Conservation (phyloP, 2,329 filamentous ascomycete genomes). For the Magnaporthiopsis poae region DNA sequence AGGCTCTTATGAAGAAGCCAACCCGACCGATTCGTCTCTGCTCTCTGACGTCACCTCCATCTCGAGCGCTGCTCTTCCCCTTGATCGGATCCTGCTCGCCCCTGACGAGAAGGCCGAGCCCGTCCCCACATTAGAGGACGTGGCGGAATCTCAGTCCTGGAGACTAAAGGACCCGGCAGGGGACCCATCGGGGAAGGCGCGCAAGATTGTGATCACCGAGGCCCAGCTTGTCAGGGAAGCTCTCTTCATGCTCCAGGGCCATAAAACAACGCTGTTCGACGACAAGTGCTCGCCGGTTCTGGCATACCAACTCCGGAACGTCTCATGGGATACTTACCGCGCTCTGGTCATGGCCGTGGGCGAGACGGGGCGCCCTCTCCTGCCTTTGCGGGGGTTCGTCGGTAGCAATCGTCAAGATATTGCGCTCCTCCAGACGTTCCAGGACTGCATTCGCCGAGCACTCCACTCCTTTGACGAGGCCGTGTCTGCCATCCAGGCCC, state of each 20-base stretch:
- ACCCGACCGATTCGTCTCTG: constrained; percentile 20
- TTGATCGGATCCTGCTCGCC: constrained; percentile 11
- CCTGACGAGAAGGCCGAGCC: not conserved
- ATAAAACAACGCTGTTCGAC: constrained; percentile 64
- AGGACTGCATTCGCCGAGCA: constrained; percentile 48
- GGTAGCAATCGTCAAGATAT: constrained; percentile 31
- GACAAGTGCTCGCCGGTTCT: constrained; percentile 27
- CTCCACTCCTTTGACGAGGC: constrained; percentile 48
- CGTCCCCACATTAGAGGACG: constrained; percentile 22
- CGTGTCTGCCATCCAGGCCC: constrained; percentile 50
- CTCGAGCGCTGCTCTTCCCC: constrained; percentile 20
- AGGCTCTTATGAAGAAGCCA: constrained; percentile 19
- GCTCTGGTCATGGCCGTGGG: constrained; percentile 38
- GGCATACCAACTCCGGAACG: constrained; percentile 36
- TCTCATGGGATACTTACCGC: constrained; percentile 40
- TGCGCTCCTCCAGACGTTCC: constrained; percentile 61
- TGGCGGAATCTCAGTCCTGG: constrained; percentile 39
- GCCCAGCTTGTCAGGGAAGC: constrained; percentile 65
- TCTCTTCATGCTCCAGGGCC: constrained; percentile 74
- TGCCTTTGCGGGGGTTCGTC: constrained; percentile 35
- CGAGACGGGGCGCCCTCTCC: constrained; percentile 35
- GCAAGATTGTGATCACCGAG: constrained; percentile 51
- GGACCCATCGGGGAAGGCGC: constrained; percentile 23
- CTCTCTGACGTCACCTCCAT: constrained; percentile 19
- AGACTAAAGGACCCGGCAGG: constrained; percentile 16